Percentiles rank a stretch among this genome's conserved stretches.
These are phyloP conservation scores for Paramecium sexaurelia DNA, from an alignment of 73 alveolate genomes.

Conservation along the genomic window DNA sequence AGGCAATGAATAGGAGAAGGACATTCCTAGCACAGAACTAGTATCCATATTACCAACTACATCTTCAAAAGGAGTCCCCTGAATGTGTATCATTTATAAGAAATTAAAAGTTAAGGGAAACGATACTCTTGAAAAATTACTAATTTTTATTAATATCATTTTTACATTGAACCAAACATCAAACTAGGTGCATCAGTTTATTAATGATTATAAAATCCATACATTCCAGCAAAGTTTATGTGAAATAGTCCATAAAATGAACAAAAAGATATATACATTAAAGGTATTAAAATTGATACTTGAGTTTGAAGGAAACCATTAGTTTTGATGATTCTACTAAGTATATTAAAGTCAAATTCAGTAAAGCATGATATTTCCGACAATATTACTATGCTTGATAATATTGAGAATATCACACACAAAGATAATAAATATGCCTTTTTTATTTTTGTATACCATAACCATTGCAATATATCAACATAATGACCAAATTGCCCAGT, in stretches of 20 bases:
- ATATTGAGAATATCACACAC: neutral
- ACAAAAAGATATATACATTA: constrained; percentile 54
- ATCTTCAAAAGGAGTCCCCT: constrained; percentile 51
- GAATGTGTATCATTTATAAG: constrained; percentile 32
- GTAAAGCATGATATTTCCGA: constrained; percentile 46
- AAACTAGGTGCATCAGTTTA: constrained; percentile 58
- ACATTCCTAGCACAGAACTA: constrained; percentile 43
- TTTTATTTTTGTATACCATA: constrained; percentile 5
- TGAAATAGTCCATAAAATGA: constrained; percentile 48
- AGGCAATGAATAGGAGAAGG: constrained; percentile 52
- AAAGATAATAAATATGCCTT: neutral
- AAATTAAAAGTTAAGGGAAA: constrained; percentile 54
- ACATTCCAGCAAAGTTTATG: constrained; percentile 43
- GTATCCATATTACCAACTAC: constrained; percentile 64
- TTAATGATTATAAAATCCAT: constrained; percentile 45
- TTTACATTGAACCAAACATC: constrained; percentile 55
- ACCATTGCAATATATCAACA: neutral
- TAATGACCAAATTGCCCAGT: neutral
- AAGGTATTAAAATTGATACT: constrained; percentile 5
- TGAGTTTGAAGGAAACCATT: constrained; percentile 20
- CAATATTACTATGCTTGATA: neutral
- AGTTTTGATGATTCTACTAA: neutral
- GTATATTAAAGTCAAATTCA: constrained; percentile 1
- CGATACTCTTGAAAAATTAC: constrained; percentile 68
- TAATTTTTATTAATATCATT: neutral